These are phyloP conservation scores for Apiotrichum veenhuisii DNA, from an alignment of 1,284 basidiomycete species.

Conservation along the genomic window DNA sequence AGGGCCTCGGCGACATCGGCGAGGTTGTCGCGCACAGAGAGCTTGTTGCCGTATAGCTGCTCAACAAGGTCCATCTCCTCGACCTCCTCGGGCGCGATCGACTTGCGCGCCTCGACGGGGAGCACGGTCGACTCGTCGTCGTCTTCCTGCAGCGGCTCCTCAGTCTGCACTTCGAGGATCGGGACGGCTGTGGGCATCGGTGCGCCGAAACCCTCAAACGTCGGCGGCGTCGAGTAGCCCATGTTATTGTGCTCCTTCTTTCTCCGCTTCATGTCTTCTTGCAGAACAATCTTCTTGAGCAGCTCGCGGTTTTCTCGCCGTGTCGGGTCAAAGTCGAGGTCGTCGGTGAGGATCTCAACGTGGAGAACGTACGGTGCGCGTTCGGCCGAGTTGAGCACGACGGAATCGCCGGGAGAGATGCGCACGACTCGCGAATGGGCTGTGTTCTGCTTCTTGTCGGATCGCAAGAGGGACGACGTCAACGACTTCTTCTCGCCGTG, in stretches of 20 bases:
- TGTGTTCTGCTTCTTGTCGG: constrained; percentile 47
- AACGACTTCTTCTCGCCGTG: constrained; percentile 33
- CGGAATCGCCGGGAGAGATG: constrained; percentile 95
- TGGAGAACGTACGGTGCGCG: constrained; percentile 89
- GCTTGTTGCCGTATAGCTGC: constrained; percentile 77
- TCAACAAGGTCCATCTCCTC: constrained; percentile 94
- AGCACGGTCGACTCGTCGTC: not conserved
- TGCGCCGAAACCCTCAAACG: constrained; percentile 23
- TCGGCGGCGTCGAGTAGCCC: constrained; percentile 1
- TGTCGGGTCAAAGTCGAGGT: constrained; percentile 88
- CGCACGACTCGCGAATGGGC: constrained; percentile 93
- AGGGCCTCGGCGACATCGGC: constrained; percentile 75
- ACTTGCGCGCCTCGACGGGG: constrained; percentile 8
- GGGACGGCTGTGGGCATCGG: constrained; percentile 25
- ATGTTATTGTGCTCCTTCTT: constrained; percentile 32
- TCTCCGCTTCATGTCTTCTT: constrained; percentile 57
- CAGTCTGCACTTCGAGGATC: not conserved
- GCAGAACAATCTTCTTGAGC: constrained; percentile 73
- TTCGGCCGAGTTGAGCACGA: constrained; percentile 97
- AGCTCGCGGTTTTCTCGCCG: constrained; percentile 81
- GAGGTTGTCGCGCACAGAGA: constrained; percentile 64
- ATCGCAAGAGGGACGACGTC: not conserved
- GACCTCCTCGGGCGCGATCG: constrained; percentile 53
- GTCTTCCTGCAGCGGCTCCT: not conserved
- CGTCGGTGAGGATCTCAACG: constrained; percentile 85